These are phyloP conservation scores for Pseudozyma tsukubaensis DNA, from an alignment of 1,284 basidiomycete genomes.

Conservation along the genomic window DNA sequence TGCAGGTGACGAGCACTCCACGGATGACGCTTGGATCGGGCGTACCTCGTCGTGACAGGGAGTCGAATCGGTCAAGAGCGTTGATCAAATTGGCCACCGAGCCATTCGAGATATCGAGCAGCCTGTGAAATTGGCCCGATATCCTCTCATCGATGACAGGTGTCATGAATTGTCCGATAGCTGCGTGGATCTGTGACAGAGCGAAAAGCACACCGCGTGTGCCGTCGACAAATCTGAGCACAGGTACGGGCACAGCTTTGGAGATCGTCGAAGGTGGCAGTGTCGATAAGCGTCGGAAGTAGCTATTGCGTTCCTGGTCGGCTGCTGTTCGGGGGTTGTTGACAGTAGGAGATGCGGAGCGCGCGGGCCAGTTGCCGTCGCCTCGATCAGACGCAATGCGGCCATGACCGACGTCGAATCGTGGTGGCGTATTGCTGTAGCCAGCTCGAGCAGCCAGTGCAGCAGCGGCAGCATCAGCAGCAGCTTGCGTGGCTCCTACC, in stretches of 20 bases:
- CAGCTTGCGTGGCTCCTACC: slow-evolving; percentile 57
- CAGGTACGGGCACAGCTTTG: slow-evolving; percentile 78
- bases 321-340: slow-evolving; percentile 74
- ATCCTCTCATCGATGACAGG: slow-evolving; percentile 88
- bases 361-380: slow-evolving; percentile 34
- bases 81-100: slow-evolving; percentile 88
- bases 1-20: slow-evolving; percentile 83
- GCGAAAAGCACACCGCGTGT: slow-evolving; percentile 92
- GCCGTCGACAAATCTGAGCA: slow-evolving; percentile 84
- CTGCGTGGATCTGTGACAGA: slow-evolving; percentile 89
- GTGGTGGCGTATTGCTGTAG: slow-evolving; percentile 40
- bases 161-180: slow-evolving; percentile 87
- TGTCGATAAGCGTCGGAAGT: slow-evolving; percentile 86
- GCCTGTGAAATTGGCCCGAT: slow-evolving; percentile 52
- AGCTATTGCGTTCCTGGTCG: slow-evolving; percentile 78
- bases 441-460: slow-evolving; percentile 45
- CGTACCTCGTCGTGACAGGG: slow-evolving; percentile 79
- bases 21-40: slow-evolving; percentile 79
- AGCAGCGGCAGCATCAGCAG: slow-evolving; percentile 58
- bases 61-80: slow-evolving; percentile 91
- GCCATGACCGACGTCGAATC: slow-evolving; percentile 37
- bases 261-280: slow-evolving; percentile 78
- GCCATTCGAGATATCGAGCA: slow-evolving; percentile 75
- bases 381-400: slow-evolving; percentile 34
- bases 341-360: slow-evolving; percentile 57